Evolutionary conservation across 352 stramenopile genomes (phyloP).

Genomic region (Phytophthora pistaciae): DNA sequence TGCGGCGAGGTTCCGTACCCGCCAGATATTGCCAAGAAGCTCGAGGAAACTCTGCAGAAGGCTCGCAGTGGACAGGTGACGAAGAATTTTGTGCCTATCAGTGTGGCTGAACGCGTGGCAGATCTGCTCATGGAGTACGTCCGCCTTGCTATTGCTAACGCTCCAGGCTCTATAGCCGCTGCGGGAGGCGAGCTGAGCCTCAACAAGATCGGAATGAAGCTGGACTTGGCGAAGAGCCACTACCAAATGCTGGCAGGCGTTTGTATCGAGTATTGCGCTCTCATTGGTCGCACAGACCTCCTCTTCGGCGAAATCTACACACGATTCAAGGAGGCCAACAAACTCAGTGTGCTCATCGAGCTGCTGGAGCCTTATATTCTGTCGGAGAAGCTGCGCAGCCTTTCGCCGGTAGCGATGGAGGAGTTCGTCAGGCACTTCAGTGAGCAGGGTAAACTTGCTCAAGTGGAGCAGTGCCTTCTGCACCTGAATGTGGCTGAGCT

Average conservation of each 20-base stretch:
- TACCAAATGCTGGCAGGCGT: conserved; percentile 97
- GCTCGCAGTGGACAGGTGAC: conserved; percentile 82
- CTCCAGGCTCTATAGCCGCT: conserved; percentile 51
- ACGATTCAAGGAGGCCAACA: conserved; percentile 83
- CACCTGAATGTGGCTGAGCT: conserved; percentile 95
- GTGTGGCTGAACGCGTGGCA: conserved; percentile 87
- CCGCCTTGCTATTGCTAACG: conserved; percentile 87
- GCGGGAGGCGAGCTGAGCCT: conserved; percentile 47
- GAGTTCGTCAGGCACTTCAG: conserved; percentile 95
- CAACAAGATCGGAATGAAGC: conserved; percentile 75
- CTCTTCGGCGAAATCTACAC: conserved; percentile 91
- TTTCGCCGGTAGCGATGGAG: conserved; percentile 93
- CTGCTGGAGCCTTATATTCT: conserved; percentile 96
- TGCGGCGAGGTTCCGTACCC: conserved; percentile 85
- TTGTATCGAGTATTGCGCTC: conserved; percentile 96
- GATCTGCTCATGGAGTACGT: conserved; percentile 93
- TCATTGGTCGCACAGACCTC: conserved; percentile 86
- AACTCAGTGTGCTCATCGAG: conserved; percentile 93
- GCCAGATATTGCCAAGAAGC: conserved; percentile 81
- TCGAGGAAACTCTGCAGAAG: conserved; percentile 89
- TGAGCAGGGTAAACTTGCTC: conserved; percentile 83
- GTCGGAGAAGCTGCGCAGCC: conserved; percentile 92
- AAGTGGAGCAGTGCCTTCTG: conserved; percentile 95
- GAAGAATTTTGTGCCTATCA: conserved; percentile 92
- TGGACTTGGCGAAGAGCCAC: conserved; percentile 94